Conservation (phyloP, 2,329 filamentous ascomycete genomes). For the Penicillium sclerotiorum region DNA sequence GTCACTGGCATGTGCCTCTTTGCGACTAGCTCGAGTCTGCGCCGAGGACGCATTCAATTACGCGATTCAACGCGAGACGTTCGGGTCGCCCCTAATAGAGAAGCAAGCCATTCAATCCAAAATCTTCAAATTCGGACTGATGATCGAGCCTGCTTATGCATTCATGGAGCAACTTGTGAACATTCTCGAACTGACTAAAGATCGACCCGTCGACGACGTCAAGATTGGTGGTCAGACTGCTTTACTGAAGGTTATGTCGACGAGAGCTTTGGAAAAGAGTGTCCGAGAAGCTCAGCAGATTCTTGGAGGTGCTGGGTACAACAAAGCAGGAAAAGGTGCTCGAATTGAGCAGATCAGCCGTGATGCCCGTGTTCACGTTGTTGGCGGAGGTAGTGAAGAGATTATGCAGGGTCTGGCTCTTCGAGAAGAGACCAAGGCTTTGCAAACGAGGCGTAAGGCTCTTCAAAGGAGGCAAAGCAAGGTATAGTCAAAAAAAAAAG, state of each 20-base stretch:
- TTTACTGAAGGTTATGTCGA: constrained; percentile 56
- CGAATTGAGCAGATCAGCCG: constrained; percentile 58
- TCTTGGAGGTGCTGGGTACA: constrained; percentile 57
- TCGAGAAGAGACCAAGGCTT: constrained; percentile 35
- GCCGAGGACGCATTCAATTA: constrained; percentile 64
- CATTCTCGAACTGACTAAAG: constrained; percentile 51
- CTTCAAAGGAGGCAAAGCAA: constrained; percentile 31
- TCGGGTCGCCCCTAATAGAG: constrained; percentile 60
- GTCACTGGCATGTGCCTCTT: constrained; percentile 64
- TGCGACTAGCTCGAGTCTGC: constrained; percentile 64
- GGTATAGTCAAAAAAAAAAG: too few species aligned
- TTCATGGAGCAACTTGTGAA: constrained; percentile 65
- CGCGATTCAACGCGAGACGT: constrained; percentile 65
- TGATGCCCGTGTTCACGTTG: constrained; percentile 53
- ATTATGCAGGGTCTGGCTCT: constrained; percentile 41
- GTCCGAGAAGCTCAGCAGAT: constrained; percentile 60
- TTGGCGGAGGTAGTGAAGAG: constrained; percentile 45
- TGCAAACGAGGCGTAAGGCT: constrained; percentile 29
- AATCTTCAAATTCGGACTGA: constrained; percentile 60
- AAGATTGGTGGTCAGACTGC: constrained; percentile 57
- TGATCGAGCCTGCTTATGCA: constrained; percentile 64
- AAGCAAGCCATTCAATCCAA: constrained; percentile 64
- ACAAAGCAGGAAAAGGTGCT: constrained; percentile 52
- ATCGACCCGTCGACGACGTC: constrained; percentile 40
- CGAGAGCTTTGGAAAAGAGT: constrained; percentile 56